Conservation (phyloP, 2,329 filamentous ascomycete species). For the Arthrinium puccinioides region DNA sequence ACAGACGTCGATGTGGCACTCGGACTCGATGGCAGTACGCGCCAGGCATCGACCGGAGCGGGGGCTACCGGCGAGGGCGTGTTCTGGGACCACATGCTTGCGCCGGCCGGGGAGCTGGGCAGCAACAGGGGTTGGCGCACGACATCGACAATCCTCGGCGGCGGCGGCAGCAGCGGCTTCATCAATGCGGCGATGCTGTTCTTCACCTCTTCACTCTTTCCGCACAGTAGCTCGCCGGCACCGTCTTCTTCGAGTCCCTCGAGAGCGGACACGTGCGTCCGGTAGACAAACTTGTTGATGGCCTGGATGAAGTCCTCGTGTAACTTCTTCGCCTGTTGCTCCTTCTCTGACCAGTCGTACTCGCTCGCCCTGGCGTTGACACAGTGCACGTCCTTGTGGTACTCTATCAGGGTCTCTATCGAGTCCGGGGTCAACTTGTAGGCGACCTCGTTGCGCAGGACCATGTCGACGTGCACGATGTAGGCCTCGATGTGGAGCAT, state of each 20-base stretch:
- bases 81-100: conserved; percentile 75
- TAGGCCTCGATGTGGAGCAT: conserved; percentile 93
- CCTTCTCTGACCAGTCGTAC: conserved; percentile 95
- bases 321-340: conserved; percentile 91
- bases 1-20: conserved; percentile 63
- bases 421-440: conserved; percentile 95
- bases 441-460: conserved; percentile 91
- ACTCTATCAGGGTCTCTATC: conserved; percentile 87
- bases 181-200: conserved; percentile 76
- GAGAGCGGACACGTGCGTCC: conserved; percentile 78
- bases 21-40: conserved; percentile 81
- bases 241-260: conserved; percentile 97
- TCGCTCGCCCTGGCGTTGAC: conserved; percentile 82
- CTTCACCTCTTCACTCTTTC: conserved; percentile 92
- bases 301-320: conserved; percentile 96
- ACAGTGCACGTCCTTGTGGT: conserved; percentile 93
- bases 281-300: conserved; percentile 94
- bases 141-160: conserved; percentile 82
- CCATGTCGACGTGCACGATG: conserved; percentile 98
- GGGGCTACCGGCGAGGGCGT: conserved; percentile 58
- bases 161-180: conserved; percentile 77
- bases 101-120: conserved; percentile 68
- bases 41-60: conserved; percentile 78
- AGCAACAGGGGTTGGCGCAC: conserved; percentile 80
- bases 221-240: conserved; percentile 83